Evolutionary conservation across 2,329 filamentous ascomycete genomes (phyloP), one percentile per base, ranked within the genome.

Genomic region (Passalora sequoiae): DNA sequence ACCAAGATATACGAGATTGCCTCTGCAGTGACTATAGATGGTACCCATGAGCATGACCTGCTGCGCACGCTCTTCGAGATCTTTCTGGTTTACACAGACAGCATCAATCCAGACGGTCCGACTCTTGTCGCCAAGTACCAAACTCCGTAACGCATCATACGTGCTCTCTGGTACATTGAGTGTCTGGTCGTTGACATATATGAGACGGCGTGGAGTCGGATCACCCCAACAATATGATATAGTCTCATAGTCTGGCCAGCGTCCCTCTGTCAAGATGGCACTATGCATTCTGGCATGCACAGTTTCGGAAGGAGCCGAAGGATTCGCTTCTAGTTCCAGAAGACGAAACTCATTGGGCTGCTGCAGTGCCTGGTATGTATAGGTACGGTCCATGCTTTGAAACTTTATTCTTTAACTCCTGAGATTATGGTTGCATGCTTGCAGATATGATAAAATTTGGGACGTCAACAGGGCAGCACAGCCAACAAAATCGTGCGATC

Each of bases 171-270:
- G 25, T 2, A 40, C 17, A 7, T 25, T 20, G 3, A 40, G 13
- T 12, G 15, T 6, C n/a, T n/a, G 12, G 12, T 17, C 38, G 27
- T 31, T 24, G 3, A 40, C 13, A 6, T 13, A 7, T 13, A 28
- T n/a, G 3, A 4, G 15, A n/a, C 6, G 25, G 15, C 8, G 10
- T n/a, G 17, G 25, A 22, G 6, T 22, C 17, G 28, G 6, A n/a
- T 35, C 21, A 16, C 30, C 39, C 29, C 39, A 35, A 13, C 39
- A 35, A n/a, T 28, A 27, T 20, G 29, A 42, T 6, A 42, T 24
- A 7, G 39, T 35, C 31, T 42, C 29, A 32, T 33, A 35, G n/a
- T n/a, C n/a, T n/a, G n/a, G n/a, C n/a, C n/a, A n/a, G n/a, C n/a
- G n/a, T n/a, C n/a, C n/a, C n/a, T n/a, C n/a, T n/a, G n/a, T n/a